phyloP scores from a whole-genome alignment of 805 yeast species.

The Ogataea angusta region DNA sequence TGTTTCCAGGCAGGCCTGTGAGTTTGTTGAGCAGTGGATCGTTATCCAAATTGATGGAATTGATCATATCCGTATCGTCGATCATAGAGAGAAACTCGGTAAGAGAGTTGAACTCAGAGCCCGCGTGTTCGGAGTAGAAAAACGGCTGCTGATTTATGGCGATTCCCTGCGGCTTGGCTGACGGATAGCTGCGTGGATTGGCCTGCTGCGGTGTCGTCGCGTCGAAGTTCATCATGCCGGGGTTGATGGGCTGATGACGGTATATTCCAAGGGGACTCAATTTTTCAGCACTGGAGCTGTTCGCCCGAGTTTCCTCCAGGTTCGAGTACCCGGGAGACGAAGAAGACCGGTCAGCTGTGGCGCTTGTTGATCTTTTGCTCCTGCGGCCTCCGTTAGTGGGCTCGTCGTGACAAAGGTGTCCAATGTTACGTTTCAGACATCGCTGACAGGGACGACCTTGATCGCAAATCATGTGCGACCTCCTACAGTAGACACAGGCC shows the following conservation, averaged over 20 bases:
- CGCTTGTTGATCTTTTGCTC: constrained; percentile 5
- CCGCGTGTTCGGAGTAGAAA: constrained; percentile 88
- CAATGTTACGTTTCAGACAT: constrained; percentile 82
- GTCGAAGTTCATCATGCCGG: constrained; percentile 1
- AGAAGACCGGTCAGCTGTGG: constrained; percentile 5
- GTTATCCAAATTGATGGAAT: constrained; percentile 34
- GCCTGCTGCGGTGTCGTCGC: background rate
- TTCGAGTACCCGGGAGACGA: constrained; percentile 11
- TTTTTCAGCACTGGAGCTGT: constrained; percentile 14
- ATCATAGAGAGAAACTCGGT: constrained; percentile 87
- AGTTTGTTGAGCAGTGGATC: constrained; percentile 37
- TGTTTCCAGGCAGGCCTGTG: constrained; percentile 26
- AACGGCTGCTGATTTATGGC: constrained; percentile 63
- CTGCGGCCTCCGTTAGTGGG: constrained; percentile 40
- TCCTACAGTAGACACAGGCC: constrained; percentile 88
- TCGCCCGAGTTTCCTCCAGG: constrained; percentile 3
- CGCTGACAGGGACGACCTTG: constrained; percentile 72
- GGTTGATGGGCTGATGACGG: constrained; percentile 9
- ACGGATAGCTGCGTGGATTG: constrained; percentile 3
- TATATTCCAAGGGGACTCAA: constrained; percentile 16
- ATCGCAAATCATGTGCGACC: constrained; percentile 95
- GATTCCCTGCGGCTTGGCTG: constrained; percentile 19
- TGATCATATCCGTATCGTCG: constrained; percentile 75
- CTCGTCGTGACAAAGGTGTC: constrained; percentile 82
- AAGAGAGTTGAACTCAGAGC: constrained; percentile 85